Evolutionary conservation across 2,329 filamentous ascomycete species (phyloP).

Genomic region (Aspergillus jensenii): DNA sequence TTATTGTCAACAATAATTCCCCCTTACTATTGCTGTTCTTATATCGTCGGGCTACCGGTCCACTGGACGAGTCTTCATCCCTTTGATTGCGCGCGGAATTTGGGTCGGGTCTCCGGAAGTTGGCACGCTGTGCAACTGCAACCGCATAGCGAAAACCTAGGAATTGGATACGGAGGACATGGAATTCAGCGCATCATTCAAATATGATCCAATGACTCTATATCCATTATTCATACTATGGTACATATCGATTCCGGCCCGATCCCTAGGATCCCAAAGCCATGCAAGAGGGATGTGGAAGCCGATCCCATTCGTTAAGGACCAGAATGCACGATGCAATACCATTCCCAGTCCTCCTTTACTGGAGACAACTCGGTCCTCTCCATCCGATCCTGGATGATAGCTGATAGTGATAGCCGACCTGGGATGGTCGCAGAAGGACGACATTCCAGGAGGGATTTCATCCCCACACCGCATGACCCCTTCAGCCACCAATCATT

Average conservation of each 20-base stretch:
- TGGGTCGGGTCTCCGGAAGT: neutral
- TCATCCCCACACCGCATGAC: constrained; percentile 16
- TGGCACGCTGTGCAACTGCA: neutral
- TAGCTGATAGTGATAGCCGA: neutral
- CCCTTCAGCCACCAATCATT: constrained; percentile 19
- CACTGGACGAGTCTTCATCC: neutral
- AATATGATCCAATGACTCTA: neutral
- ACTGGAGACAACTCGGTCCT: neutral
- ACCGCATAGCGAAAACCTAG: neutral
- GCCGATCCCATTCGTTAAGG: neutral
- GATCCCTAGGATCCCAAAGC: neutral
- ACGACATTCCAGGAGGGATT: neutral
- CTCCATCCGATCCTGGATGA: neutral
- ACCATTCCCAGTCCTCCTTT: neutral
- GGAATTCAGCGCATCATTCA: neutral
- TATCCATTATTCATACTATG: neutral
- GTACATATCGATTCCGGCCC: neutral
- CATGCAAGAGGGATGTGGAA: neutral
- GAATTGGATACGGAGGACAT: neutral
- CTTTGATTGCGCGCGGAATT: neutral
- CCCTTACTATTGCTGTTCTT: neutral
- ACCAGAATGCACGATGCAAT: neutral
- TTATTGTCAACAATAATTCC: neutral
- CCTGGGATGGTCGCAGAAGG: neutral
- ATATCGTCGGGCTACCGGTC: neutral